Percentiles rank a stretch among this genome's conserved stretches.
These are phyloP conservation scores for Alternaria hordeiaustralica DNA, from an alignment of 2,329 filamentous ascomycete species.

Conservation along the genomic window DNA sequence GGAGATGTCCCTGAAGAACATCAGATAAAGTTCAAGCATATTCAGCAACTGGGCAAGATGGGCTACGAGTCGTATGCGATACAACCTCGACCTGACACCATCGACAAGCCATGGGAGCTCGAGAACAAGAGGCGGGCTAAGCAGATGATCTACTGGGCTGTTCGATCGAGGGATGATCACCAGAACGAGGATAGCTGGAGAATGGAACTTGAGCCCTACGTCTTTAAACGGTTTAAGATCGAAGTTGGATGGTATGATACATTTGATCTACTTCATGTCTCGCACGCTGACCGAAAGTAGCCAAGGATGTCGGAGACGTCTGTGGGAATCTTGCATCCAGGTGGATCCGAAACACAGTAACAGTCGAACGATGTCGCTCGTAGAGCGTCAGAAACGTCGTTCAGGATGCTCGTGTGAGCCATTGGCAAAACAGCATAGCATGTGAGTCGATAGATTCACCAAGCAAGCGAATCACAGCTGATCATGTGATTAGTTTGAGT, in stretches of 20 bases:
- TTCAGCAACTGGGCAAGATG: constrained; percentile 16
- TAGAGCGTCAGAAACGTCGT: constrained; percentile 16
- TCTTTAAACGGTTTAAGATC: constrained; percentile 27
- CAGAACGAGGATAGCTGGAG: constrained; percentile 24
- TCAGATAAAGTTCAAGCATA: constrained; percentile 16
- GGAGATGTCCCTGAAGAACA: constrained; percentile 15
- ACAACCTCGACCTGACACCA: constrained; percentile 4
- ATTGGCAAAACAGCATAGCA: constrained; percentile 3
- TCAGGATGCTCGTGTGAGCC: constrained; percentile 17
- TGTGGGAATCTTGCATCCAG: not conserved
- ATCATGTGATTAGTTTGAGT: constrained; percentile 3
- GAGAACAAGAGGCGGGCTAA: constrained; percentile 15
- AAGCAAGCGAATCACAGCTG: not conserved
- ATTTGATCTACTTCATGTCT: not conserved
- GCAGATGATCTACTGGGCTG: not conserved
- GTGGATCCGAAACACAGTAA: constrained; percentile 8
- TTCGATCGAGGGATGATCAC: not conserved
- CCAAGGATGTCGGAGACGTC: not conserved
- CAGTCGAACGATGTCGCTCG: constrained; percentile 11
- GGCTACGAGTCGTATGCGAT: constrained; percentile 11
- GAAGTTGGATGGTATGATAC: constrained; percentile 24
- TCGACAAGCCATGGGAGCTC: constrained; percentile 16
- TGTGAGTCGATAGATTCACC: not conserved
- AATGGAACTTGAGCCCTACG: constrained; percentile 7
- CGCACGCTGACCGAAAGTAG: not conserved